Conservation (phyloP, 2,329 filamentous ascomycete species). For the Eurotiales sp. region DNA sequence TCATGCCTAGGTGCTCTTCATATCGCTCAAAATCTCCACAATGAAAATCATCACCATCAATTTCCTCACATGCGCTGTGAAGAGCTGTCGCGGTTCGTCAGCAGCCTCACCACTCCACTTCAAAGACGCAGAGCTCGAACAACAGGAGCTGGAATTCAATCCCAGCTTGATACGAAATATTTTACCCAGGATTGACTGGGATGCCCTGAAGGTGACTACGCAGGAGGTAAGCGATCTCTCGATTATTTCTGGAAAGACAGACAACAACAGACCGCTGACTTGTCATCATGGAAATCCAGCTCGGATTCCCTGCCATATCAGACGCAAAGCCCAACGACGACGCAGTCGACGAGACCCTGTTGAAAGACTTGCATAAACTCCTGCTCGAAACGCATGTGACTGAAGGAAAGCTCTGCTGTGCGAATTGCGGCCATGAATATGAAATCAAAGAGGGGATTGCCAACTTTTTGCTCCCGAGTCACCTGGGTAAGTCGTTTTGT, state of each 20-base stretch:
- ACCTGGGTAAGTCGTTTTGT: conserved; percentile 63
- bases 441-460: conserved; percentile 92
- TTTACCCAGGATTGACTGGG: conserved; percentile 84
- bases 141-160: conserved; percentile 78
- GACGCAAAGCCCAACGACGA: conserved; percentile 60
- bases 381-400: conserved; percentile 86
- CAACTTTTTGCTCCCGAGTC: conserved; percentile 90
- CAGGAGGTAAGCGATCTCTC: conserved; percentile 52
- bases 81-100: conserved; percentile 80
- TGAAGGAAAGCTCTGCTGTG: conserved; percentile 86
- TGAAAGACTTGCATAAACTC: conserved; percentile 74
- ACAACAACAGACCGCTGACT: neutral
- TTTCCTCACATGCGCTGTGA: conserved; percentile 94
- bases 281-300: too few relatives aligned
- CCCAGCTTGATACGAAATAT: conserved; percentile 77
- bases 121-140: conserved; percentile 83
- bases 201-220: conserved; percentile 69
- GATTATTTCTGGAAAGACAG: neutral
- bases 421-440: conserved; percentile 90
- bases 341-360: conserved; percentile 64
- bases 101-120: conserved; percentile 88
- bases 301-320: conserved; percentile 73
- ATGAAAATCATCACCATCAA: conserved; percentile 98
- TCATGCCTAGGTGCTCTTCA: too few relatives aligned
- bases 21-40: conserved; percentile 3